Base-by-base conservation (phyloP, 2,329 filamentous ascomycete genomes). In the Claviceps digitariae region DNA sequence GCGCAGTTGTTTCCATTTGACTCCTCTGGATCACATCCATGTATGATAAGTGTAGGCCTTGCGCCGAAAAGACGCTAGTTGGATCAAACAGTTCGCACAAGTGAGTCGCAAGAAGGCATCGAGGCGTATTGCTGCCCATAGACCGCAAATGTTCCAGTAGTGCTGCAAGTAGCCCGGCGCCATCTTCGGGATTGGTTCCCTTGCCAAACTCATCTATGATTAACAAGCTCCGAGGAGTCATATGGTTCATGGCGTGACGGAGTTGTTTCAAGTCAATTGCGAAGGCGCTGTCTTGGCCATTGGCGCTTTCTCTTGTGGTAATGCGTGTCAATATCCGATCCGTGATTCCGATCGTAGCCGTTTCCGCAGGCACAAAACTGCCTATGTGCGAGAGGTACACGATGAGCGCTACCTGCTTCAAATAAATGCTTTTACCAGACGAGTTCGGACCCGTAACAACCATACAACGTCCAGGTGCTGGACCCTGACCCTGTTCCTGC, bases 341-440 rank as follows among this genome's bases (percentile, higher is more conserved):
- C 0, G 91, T 96, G 38, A 97, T 69, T 0, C 93, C 91, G 57
- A 98, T 84, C 1, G 69, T 78, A 9, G 90, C 91, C 29, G 69
- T 72, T 17, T 83, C 76, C 1, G 90, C 91, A 1, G 93, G 91
- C 1, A 98, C 87, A 64, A 87, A 97, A 65, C 89, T 91, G 51
- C 93, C 93, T 52, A 95, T 80, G 63, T 98, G 93, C 0, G 93
- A 88, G 67, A 98, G 78, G 64, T 93, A 96, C 15, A 95, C 83
- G 55, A 95, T 93, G 50, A 96, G 72, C 4, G 90, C 93, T 34
- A 88, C 81, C 66, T 98, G 91, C 67, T 95, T 98, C 64, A 97
- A 76, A 67, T 95, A 97, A 0, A 97, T 81, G 60, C 90, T 97
- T 67, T 98, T 98, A 0, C 93, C 93, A 0, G 93, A 97, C 65